Conservation (phyloP, 148 eudicot species). For the Vaccinium vitisidaea region DNA sequence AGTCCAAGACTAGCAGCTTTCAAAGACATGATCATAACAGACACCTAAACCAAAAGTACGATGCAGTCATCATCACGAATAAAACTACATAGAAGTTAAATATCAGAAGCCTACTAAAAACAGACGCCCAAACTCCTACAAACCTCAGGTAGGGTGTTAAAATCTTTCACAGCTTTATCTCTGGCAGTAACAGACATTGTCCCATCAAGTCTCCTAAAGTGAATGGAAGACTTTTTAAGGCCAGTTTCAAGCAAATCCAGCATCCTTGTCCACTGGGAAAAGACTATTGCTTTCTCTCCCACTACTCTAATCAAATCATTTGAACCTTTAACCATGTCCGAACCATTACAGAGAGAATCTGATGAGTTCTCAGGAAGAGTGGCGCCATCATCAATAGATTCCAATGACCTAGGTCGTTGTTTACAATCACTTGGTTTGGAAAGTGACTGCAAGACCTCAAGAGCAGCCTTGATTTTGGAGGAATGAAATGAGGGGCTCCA, state of each 20-base stretch:
- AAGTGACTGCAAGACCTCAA: slow-evolving; percentile 61
- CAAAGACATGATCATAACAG: slow-evolving; percentile 98
- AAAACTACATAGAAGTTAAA: neutral
- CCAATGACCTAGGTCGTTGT: slow-evolving; percentile 11
- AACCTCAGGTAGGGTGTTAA: slow-evolving; percentile 92
- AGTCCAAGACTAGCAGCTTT: slow-evolving; percentile 99
- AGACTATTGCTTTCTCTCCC: slow-evolving; percentile 91
- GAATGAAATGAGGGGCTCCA: slow-evolving; percentile 48
- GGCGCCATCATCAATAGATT: slow-evolving; percentile 21
- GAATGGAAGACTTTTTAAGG: slow-evolving; percentile 62
- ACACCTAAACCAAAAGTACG: slow-evolving; percentile 48
- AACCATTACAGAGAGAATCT: slow-evolving; percentile 16
- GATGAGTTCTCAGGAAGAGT: slow-evolving; percentile 22
- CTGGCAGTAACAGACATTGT: slow-evolving; percentile 91
- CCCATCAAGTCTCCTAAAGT: slow-evolving; percentile 90
- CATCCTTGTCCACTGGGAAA: slow-evolving; percentile 99
- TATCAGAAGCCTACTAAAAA: slow-evolving; percentile 7
- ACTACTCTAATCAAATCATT: slow-evolving; percentile 26
- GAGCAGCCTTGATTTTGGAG: slow-evolving; percentile 80
- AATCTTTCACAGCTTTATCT: slow-evolving; percentile 91
- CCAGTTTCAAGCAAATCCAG: slow-evolving; percentile 88
- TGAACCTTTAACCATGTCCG: slow-evolving; percentile 20
- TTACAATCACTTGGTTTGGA: slow-evolving; percentile 37
- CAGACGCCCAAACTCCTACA: slow-evolving; percentile 11
- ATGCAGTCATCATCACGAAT: neutral